Conservation (phyloP, 164 flowering plant genomes). For the Magnolia officinalis region DNA sequence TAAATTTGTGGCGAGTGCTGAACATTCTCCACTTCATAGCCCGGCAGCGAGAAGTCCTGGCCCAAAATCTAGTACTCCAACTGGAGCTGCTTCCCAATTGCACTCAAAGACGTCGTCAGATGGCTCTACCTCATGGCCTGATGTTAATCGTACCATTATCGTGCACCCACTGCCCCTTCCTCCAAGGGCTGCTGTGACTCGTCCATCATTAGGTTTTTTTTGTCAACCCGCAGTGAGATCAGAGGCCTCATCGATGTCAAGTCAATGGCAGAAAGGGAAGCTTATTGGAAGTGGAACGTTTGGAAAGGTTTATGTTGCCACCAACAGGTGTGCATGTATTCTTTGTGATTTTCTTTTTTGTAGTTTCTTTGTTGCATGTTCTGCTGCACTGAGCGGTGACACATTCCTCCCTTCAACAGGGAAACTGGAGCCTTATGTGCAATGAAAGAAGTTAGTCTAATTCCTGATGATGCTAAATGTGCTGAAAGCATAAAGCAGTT, state of each 20-base stretch:
- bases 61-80: conserved; percentile 26
- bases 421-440: conserved; percentile 93
- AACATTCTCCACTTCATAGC: conserved; percentile 49
- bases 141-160: conserved; percentile 27
- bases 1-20: conserved; percentile 34
- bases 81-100: conserved; percentile 47
- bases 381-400: not conserved
- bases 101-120: conserved; percentile 39
- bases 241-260: conserved; percentile 36
- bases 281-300: conserved; percentile 96
- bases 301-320: conserved; percentile 88
- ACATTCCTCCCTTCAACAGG: conserved; percentile 29
- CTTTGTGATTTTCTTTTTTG: not conserved
- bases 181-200: conserved; percentile 43
- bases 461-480: conserved; percentile 83
- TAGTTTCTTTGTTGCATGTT: conserved; percentile 6
- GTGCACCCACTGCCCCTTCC: conserved; percentile 93
- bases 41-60: conserved; percentile 37
- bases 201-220: conserved; percentile 31
- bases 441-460: conserved; percentile 90
- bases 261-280: conserved; percentile 86
- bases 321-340: conserved; percentile 48
- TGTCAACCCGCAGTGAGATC: conserved; percentile 34
- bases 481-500: conserved; percentile 76
- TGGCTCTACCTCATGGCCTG: conserved; percentile 26